Base-by-base conservation (phyloP, 148 eudicot genomes). In the Arbutus unedo region DNA sequence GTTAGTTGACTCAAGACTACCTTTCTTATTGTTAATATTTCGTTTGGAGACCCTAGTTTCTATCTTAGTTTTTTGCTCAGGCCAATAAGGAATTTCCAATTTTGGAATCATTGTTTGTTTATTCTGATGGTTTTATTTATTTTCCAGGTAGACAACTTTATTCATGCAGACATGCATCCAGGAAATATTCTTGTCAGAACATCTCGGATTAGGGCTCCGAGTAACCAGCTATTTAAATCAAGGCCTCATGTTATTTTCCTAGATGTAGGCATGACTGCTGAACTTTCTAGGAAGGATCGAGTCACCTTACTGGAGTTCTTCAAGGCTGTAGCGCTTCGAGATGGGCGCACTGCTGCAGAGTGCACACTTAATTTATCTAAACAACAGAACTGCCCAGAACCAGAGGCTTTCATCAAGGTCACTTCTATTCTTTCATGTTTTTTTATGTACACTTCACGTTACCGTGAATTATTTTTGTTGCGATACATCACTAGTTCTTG, bases 141-240 rank as follows among this genome's bases (percentile, higher is more conserved):
- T 64, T 80, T 87, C 81, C 93, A 95, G 98, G 98, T 92, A 47
- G 98, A 95, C 89, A 93, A 95, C 84, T 95, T 95, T 85, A 79
- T 95, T 85, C 98, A 95, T 83, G 97, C 97, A 64, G 98, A 95
- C 86, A 95, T 95, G 98, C 98, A 93, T 86, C 98, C 98, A 8
- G 98, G 98, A 84, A 95, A 95, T 82, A 95, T 95, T 86, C 94
- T 95, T 79, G 97, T 93, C 64, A 88, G 97, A 82, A 80, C 83
- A 77, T 79, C 87, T 18, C 79, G 81, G 81, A 83, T 79, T 78
- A 82, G 67, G 79, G 85, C 78, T 77, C 85, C 93, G 59, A 82
- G 81, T 70, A 91, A 84, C 71, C 85, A 79, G 60, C 86, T 92
- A 43, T 89, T 94, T 83, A 86, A 86, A 75, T 81, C 92, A 19